Percentiles rank a stretch among this genome's conserved stretches.
phyloP scores from a whole-genome alignment of 2,329 filamentous ascomycete genomes.

The Myriosclerotinia curreyana region DNA sequence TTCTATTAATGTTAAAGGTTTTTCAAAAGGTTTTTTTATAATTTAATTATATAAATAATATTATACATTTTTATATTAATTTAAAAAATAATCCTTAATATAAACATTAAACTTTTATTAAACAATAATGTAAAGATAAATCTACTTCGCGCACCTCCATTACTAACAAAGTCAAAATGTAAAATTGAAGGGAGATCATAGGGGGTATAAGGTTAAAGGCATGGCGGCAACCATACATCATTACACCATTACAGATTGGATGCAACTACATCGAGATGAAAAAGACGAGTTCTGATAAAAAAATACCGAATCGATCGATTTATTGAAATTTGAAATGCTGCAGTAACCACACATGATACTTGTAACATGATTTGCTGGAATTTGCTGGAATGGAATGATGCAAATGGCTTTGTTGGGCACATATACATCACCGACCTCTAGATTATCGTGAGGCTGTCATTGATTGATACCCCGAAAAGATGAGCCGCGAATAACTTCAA shows the following conservation, averaged over 20 bases:
- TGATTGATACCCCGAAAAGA: constrained; percentile 9
- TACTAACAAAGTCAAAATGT: background rate
- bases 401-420: constrained; percentile 18
- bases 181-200: background rate
- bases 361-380: constrained; percentile 9
- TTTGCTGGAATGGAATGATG: background rate
- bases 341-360: constrained; percentile 13
- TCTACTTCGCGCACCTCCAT: background rate
- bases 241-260: background rate
- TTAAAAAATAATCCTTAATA: too few species aligned
- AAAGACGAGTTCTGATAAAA: background rate
- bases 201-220: background rate
- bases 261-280: constrained; percentile 1
- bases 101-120: too few species aligned
- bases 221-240: constrained; percentile 7
- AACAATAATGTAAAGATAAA: background rate
- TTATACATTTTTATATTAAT: too few species aligned
- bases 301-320: constrained; percentile 9
- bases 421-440: constrained; percentile 14
- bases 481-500: constrained; percentile 7
- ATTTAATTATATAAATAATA: too few species aligned
- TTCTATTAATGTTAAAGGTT: too few species aligned
- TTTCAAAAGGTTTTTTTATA: too few species aligned
- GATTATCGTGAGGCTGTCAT: constrained; percentile 21
- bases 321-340: constrained; percentile 9